Base-by-base conservation (phyloP, 495 filamentous ascomycete species). In the Penicillium antarcticum region DNA sequence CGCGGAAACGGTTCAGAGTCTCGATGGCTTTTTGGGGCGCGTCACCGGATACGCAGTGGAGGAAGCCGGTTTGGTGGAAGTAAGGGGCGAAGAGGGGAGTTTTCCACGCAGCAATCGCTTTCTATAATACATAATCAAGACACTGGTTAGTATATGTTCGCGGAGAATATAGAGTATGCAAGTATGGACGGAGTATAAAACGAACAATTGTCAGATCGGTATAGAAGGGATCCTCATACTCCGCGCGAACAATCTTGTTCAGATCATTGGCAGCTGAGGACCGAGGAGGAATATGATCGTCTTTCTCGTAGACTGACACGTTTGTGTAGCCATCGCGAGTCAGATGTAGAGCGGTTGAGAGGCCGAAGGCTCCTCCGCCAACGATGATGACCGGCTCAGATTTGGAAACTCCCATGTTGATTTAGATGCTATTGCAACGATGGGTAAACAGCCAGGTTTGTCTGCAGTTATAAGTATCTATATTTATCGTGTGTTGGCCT, bases 181-280 rank as follows among this genome's bases (percentile, higher is more conserved):
- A 5, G 1, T n/a, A 34, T 10, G 24, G 14, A 12, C 14, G 34
- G 36, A 16, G 12, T 21, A 76, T 46, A 17, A 75, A 65, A 0
- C 57, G 47, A 50, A 64, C 61, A 48, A 64, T 64, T 9, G 61
- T 64, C 44, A 81, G 53, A 18, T 78, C 71, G 0, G 72, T 72
- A 32, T 82, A 82, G 42, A 79, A 77, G 1, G 68, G 62, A 53
- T 80, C 76, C 35, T 78, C 76, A 53, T 82, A 82, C 38, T 80
- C 76, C 9, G 74, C 74, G 10, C 79, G 69, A 23, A 82, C 55
- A 41, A 80, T 79, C 64, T 82, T 80, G 54, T 79, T 82, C 14
- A 78, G 52, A 49, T 82, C 77, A 46, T 72, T 69, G n/a, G 67
- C 74, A 7, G 77, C 79, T 2, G 74, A 76, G 41, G 60, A 67